Conservation (phyloP, 2,329 filamentous ascomycete genomes). For the Trichoderma sp. region DNA sequence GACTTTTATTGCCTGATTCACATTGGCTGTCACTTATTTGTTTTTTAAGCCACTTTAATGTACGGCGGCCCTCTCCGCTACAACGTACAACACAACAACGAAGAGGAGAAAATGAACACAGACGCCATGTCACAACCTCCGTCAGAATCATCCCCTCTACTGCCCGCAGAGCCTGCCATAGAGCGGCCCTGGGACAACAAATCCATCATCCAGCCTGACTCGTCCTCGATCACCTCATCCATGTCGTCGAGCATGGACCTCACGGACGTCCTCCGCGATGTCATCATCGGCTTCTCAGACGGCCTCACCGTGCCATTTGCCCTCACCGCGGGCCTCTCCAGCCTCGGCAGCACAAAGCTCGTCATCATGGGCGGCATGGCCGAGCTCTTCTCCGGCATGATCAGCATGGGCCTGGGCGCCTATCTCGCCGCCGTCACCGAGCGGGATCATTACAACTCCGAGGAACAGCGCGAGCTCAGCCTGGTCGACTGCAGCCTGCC, state of each 20-base stretch:
- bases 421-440: constrained; percentile 69
- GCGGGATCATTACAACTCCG: constrained; percentile 52
- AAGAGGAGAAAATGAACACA: background rate
- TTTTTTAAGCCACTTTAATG: background rate
- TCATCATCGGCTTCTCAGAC: constrained; percentile 76
- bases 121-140: constrained; percentile 33
- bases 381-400: constrained; percentile 74
- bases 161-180: constrained; percentile 38
- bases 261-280: constrained; percentile 58
- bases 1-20: background rate
- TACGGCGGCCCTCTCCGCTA: background rate
- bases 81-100: background rate
- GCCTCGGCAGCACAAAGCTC: constrained; percentile 64
- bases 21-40: background rate
- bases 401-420: constrained; percentile 76
- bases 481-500: constrained; percentile 48
- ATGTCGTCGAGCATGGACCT: constrained; percentile 39
- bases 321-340: constrained; percentile 71
- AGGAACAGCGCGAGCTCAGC: constrained; percentile 49
- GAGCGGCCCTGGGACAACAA: constrained; percentile 38
- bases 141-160: constrained; percentile 41
- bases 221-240: constrained; percentile 33
- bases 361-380: constrained; percentile 74
- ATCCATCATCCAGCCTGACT: constrained; percentile 30
- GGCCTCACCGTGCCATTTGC: constrained; percentile 80